These are phyloP conservation scores for Prinsepia uniflora DNA, from an alignment of 306 rosid species.

Conservation along the genomic window DNA sequence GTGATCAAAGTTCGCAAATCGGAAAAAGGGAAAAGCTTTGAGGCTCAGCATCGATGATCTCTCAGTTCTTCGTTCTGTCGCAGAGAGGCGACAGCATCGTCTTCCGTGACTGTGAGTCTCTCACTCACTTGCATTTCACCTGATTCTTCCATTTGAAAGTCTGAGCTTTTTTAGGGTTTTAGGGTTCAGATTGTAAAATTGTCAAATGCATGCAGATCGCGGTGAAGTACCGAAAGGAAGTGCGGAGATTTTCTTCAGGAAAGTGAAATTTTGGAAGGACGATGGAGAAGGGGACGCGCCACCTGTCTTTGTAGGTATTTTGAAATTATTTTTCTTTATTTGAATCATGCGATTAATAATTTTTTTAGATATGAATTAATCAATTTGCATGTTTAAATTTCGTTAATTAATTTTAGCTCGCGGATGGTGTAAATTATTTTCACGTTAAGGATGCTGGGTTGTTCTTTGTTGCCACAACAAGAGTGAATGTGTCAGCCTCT, in stretches of 20 bases:
- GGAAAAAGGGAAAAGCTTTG: not conserved
- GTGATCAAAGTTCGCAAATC: not conserved
- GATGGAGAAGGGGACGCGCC: constrained; percentile 88
- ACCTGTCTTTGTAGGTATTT: constrained; percentile 88
- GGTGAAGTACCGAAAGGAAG: constrained; percentile 80
- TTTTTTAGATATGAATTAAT: not conserved
- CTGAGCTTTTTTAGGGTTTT: not conserved
- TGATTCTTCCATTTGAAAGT: not conserved
- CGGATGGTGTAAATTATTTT: constrained; percentile 90
- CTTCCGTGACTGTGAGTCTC: constrained; percentile 74
- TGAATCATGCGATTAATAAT: not conserved
- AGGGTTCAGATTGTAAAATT: not conserved
- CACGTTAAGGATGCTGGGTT: constrained; percentile 90
- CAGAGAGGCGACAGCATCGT: constrained; percentile 93
- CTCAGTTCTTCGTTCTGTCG: constrained; percentile 91
- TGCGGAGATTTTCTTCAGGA: constrained; percentile 82
- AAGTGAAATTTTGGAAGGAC: constrained; percentile 87
- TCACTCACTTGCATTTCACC: not conserved
- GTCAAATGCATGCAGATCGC: constrained; percentile 58
- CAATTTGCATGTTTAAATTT: not conserved
- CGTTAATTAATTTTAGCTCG: constrained; percentile 40
- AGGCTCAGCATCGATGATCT: constrained; percentile 46
- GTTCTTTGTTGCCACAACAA: constrained; percentile 78
- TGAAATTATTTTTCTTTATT: not conserved
- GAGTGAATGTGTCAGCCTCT: constrained; percentile 76